Evolutionary conservation across 2,329 filamentous ascomycete genomes (phyloP).

Genomic region (Epichloe hybrida): DNA sequence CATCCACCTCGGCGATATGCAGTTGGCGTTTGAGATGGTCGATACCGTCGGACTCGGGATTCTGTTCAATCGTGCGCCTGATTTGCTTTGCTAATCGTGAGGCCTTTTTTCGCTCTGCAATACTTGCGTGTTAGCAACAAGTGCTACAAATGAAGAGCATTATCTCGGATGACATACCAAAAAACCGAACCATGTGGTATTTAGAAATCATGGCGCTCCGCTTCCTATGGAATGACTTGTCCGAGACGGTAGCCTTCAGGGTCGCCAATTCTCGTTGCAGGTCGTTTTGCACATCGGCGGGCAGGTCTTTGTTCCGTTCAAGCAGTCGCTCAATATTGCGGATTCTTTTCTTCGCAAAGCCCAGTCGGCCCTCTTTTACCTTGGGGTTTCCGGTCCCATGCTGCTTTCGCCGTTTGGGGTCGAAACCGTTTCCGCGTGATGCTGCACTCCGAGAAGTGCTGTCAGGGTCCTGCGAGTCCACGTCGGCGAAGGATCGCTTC

Average conservation of each 20-base stretch:
- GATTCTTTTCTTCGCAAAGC: conserved; percentile 57
- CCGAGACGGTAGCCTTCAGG: conserved; percentile 49
- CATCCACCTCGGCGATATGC: conserved; percentile 59
- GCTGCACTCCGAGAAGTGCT: not conserved
- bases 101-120: conserved; percentile 58
- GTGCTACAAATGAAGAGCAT: not conserved
- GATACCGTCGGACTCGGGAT: conserved; percentile 36
- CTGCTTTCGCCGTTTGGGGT: conserved; percentile 22
- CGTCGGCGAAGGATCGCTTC: conserved; percentile 19
- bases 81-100: conserved; percentile 52
- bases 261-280: conserved; percentile 59
- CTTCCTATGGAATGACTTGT: conserved; percentile 45
- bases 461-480: conserved; percentile 9
- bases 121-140: not conserved
- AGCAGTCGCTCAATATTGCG: conserved; percentile 57
- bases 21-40: conserved; percentile 40
- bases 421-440: conserved; percentile 2
- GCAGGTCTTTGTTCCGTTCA: conserved; percentile 45
- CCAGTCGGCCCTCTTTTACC: conserved; percentile 34
- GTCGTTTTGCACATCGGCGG: conserved; percentile 53
- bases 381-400: conserved; percentile 24
- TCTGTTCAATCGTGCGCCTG: conserved; percentile 39
- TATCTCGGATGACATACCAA: conserved; percentile 38
- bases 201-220: conserved; percentile 58
- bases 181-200: conserved; percentile 77